These are phyloP conservation scores for Saturnispora besseyi DNA, from an alignment of 805 yeast genomes.

Conservation along the genomic window DNA sequence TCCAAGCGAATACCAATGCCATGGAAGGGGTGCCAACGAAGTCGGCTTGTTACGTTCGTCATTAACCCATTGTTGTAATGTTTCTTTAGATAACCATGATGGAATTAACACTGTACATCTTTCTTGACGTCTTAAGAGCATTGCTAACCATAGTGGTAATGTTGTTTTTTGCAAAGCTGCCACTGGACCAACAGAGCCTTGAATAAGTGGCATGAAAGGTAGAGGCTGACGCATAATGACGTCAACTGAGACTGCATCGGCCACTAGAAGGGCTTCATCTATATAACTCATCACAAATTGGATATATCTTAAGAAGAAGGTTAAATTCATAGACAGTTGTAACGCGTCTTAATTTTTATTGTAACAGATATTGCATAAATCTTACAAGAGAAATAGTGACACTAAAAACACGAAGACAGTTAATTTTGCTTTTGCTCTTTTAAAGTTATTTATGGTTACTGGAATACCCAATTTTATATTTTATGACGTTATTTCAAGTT, in stretches of 20 bases:
- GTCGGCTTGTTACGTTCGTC: slow-evolving; percentile 55
- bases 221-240: slow-evolving; percentile 5
- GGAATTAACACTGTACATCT: slow-evolving; percentile 85
- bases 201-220: slow-evolving; percentile 1
- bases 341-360: neutral
- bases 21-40: slow-evolving; percentile 46
- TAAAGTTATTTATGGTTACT: too few relatives aligned
- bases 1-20: slow-evolving; percentile 81
- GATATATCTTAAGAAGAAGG: neutral
- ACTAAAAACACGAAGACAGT: neutral
- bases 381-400: neutral
- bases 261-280: slow-evolving; percentile 4
- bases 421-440: too few relatives aligned
- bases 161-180: slow-evolving; percentile 55
- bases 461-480: too few relatives aligned
- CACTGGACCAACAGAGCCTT: slow-evolving; percentile 5
- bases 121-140: slow-evolving; percentile 72
- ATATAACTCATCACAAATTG: neutral
- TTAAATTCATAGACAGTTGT: neutral
- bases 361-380: neutral
- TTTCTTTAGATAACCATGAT: slow-evolving; percentile 48
- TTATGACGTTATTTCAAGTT: too few relatives aligned
- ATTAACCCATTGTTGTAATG: slow-evolving; percentile 30
- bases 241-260: neutral
- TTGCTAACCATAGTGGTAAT: slow-evolving; percentile 84